Evolutionary conservation across 805 yeast genomes (phyloP).

Genomic region (Kluyveromyces siamensis): DNA sequence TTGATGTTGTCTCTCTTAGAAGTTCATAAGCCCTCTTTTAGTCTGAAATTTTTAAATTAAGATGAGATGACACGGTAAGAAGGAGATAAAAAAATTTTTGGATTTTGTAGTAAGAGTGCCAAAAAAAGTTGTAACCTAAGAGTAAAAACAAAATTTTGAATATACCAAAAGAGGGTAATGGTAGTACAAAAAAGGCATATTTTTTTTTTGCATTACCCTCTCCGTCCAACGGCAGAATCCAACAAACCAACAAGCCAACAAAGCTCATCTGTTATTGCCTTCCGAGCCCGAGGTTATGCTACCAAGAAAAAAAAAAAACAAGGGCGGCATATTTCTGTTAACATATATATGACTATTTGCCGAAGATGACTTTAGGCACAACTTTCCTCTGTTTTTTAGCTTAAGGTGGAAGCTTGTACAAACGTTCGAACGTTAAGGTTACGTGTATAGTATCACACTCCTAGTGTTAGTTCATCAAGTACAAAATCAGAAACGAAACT

Average conservation of each 20-base stretch:
- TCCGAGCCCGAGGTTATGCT: background rate
- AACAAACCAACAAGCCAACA: slow-evolving; percentile 6
- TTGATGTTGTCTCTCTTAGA: slow-evolving; percentile 12
- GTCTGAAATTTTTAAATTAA: too few species aligned
- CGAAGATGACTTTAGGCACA: background rate
- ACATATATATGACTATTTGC: background rate
- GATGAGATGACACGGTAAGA: too few species aligned
- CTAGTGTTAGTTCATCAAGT: background rate
- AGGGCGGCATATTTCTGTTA: background rate
- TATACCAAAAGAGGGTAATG: slow-evolving; percentile 13
- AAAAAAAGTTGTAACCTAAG: slow-evolving; percentile 12
- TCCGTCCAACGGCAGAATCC: background rate
- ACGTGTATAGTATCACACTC: too few species aligned
- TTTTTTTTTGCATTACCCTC: background rate
- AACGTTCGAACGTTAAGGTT: too few species aligned
- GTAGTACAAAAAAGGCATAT: background rate
- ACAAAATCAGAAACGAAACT: slow-evolving; percentile 6
- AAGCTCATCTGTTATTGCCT: background rate
- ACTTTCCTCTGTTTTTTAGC: too few species aligned
- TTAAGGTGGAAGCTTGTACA: too few species aligned
- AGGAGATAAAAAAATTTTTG: too few species aligned
- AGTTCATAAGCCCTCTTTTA: too few species aligned
- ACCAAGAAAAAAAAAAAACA: too few species aligned
- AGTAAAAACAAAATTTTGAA: slow-evolving; percentile 5
- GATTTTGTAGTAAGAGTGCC: too few species aligned